Percentiles rank a stretch among this genome's conserved stretches.
Evolutionary conservation across 2,329 filamentous ascomycete genomes (phyloP).

Genomic region (Didymella pomorum): DNA sequence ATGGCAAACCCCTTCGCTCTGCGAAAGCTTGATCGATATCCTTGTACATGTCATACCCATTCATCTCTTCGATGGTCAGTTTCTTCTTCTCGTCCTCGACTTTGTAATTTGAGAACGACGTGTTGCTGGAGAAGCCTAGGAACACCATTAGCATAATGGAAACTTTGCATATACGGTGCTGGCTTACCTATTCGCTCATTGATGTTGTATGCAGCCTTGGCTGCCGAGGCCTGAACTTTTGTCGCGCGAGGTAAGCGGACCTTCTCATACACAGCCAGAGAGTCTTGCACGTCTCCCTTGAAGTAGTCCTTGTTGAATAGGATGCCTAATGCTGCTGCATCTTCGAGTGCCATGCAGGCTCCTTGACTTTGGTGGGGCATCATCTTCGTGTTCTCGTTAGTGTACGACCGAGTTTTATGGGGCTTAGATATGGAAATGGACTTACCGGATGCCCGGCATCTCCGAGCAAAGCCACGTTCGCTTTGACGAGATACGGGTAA

Average conservation of each 20-base stretch:
- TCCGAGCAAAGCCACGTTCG: conserved; percentile 65
- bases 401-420: not conserved
- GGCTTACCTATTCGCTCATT: conserved; percentile 39
- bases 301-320: conserved; percentile 62
- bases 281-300: conserved; percentile 41
- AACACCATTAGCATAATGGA: not conserved
- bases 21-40: conserved; percentile 26
- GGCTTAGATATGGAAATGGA: not conserved
- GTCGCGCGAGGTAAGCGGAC: conserved; percentile 49
- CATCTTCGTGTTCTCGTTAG: conserved; percentile 53
- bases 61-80: conserved; percentile 74
- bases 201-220: conserved; percentile 50
- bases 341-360: conserved; percentile 73
- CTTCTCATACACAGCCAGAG: conserved; percentile 46
- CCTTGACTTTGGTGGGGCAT: conserved; percentile 75
- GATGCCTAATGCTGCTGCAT: conserved; percentile 69
- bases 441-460: conserved; percentile 71
- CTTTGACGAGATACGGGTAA: conserved; percentile 65
- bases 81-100: conserved; percentile 68
- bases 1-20: not conserved
- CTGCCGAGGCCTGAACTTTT: conserved; percentile 49
- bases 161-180: not conserved
- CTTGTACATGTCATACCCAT: conserved; percentile 52
- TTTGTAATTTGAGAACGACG: conserved; percentile 62
- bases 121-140: conserved; percentile 65